Conservation (phyloP, 2,329 filamentous ascomycete species). For the Fusarium euwallaceae region DNA sequence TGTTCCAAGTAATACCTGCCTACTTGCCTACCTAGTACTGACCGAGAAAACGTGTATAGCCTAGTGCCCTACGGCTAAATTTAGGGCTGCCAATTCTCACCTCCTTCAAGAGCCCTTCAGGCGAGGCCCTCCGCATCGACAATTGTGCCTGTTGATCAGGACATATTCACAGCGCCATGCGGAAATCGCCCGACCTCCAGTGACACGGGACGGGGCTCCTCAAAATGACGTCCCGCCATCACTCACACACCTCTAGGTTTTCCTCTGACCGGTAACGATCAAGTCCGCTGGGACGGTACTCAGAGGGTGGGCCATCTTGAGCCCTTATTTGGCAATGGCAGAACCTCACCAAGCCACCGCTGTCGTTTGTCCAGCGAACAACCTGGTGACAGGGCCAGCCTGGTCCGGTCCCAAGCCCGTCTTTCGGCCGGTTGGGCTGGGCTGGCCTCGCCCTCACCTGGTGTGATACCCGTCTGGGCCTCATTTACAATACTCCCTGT, state of each 20-base stretch:
- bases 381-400: slow-evolving; percentile 11
- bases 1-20: slow-evolving; percentile 33
- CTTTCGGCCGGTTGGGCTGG: slow-evolving; percentile 16
- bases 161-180: slow-evolving; percentile 16
- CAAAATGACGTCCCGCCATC: slow-evolving; percentile 26
- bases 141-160: slow-evolving; percentile 19
- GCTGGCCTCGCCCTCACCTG: slow-evolving; percentile 1
- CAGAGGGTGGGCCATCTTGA: slow-evolving; percentile 44
- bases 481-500: slow-evolving; percentile 29
- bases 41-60: slow-evolving; percentile 37
- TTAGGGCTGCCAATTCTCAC: slow-evolving; percentile 23
- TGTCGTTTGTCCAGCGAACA: slow-evolving; percentile 18
- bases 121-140: slow-evolving; percentile 28
- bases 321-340: slow-evolving; percentile 53
- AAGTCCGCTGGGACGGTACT: slow-evolving; percentile 38
- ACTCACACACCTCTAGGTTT: neutral
- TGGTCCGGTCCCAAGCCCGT: neutral
- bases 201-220: slow-evolving; percentile 21
- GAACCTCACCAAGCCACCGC: slow-evolving; percentile 23
- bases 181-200: slow-evolving; percentile 25
- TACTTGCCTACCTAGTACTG: slow-evolving; percentile 12
- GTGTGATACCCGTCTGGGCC: slow-evolving; percentile 19
- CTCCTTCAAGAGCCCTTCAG: slow-evolving; percentile 1
- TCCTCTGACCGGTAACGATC: slow-evolving; percentile 35
- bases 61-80: slow-evolving; percentile 26